phyloP scores from a whole-genome alignment of 768 basidiomycete species.

The Lyophyllum decastes region DNA sequence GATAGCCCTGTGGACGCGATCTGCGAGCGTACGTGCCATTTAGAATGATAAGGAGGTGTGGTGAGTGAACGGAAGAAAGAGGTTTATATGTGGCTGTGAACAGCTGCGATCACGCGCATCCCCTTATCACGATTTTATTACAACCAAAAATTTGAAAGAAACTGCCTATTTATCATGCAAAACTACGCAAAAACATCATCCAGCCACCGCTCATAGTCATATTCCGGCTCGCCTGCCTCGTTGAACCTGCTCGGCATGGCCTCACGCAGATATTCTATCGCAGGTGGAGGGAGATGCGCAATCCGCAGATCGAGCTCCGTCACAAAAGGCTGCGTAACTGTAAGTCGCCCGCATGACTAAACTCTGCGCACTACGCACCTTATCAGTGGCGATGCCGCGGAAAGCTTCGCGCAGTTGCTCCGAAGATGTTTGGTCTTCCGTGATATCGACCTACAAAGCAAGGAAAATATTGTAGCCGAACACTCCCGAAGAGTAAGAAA shows the following conservation, averaged over 20 bases:
- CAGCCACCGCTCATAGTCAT: slow-evolving; percentile 83
- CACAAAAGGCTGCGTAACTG: slow-evolving; percentile 70
- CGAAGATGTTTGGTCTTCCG: slow-evolving; percentile 91
- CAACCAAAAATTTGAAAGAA: too few species aligned
- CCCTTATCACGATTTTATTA: slow-evolving; percentile 17
- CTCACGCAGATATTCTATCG: slow-evolving; percentile 81
- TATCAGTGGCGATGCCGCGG: slow-evolving; percentile 86
- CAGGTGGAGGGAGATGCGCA: slow-evolving; percentile 72
- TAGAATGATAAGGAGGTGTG: slow-evolving; percentile 19
- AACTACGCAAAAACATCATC: slow-evolving; percentile 70
- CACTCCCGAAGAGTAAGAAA: slow-evolving; percentile 1
- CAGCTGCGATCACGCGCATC: slow-evolving; percentile 20
- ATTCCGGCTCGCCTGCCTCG: slow-evolving; percentile 63
- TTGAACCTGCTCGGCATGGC: slow-evolving; percentile 68
- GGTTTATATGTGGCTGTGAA: slow-evolving; percentile 29
- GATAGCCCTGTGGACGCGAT: not conserved
- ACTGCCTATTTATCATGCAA: too few species aligned
- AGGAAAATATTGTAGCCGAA: not conserved
- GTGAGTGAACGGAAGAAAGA: slow-evolving; percentile 24
- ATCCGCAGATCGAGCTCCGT: slow-evolving; percentile 91
- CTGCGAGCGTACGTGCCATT: slow-evolving; percentile 27
- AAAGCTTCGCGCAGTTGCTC: slow-evolving; percentile 94
- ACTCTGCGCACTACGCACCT: slow-evolving; percentile 48
- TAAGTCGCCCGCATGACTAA: slow-evolving; percentile 9
- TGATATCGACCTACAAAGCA: slow-evolving; percentile 81